Percentiles rank a stretch among this genome's conserved stretches.
phyloP scores from a whole-genome alignment of 768 basidiomycete genomes.

The Pleurotus platypus region DNA sequence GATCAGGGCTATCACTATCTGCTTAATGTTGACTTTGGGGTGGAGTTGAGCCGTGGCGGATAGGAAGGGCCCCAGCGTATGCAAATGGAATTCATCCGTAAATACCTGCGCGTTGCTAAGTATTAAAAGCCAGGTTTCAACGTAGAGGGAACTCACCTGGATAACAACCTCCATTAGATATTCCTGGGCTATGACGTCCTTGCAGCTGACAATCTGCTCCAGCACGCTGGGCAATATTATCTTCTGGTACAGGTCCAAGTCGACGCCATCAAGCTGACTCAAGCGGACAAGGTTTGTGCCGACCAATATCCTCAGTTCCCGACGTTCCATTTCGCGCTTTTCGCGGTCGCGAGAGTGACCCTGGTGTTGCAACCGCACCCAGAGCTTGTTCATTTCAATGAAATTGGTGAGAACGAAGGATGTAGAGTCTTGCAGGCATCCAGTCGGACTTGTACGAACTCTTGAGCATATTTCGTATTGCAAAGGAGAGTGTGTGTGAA shows the following conservation, averaged over 20 bases:
- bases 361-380: conserved; percentile 98
- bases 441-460: conserved; percentile 57
- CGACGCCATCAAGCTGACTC: conserved; percentile 94
- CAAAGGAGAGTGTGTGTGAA: neutral
- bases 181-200: conserved; percentile 98
- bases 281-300: conserved; percentile 97
- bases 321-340: conserved; percentile 94
- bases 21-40: conserved; percentile 97
- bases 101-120: conserved; percentile 61
- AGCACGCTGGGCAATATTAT: conserved; percentile 88
- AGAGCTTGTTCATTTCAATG: conserved; percentile 99
- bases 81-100: conserved; percentile 97
- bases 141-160: conserved; percentile 52
- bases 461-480: conserved; percentile 5
- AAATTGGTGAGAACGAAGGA: conserved; percentile 97
- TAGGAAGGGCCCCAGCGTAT: conserved; percentile 93
- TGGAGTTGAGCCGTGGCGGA: conserved; percentile 95
- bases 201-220: conserved; percentile 97
- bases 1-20: conserved; percentile 96
- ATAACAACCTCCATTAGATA: conserved; percentile 99
- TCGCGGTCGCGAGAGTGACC: conserved; percentile 97
- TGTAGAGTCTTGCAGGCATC: conserved; percentile 93
- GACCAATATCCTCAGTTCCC: conserved; percentile 92
- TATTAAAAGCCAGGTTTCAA: no score
- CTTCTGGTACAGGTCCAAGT: conserved; percentile 84